Percentiles rank a stretch among this genome's conserved stretches.
These are phyloP conservation scores for Typha latifolia DNA, from an alignment of 176 grass and related monocot genomes.

Conservation along the genomic window DNA sequence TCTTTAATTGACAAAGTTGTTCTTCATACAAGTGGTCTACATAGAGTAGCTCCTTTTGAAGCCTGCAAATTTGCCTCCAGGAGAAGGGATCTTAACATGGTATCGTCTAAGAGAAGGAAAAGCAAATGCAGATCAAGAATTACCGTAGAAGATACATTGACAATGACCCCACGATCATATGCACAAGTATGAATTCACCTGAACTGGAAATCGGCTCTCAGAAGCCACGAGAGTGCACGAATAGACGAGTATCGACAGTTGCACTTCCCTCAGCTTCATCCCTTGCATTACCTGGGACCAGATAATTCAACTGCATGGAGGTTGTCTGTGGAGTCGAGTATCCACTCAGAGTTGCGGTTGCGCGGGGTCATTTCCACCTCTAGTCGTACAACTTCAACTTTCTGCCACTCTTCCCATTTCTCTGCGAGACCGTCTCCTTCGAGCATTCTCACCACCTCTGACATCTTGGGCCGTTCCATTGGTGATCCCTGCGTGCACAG, in stretches of 20 bases:
- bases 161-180: not conserved
- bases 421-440: slow-evolving; percentile 70
- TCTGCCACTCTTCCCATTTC: slow-evolving; percentile 93
- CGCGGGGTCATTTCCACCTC: slow-evolving; percentile 50
- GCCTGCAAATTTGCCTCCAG: not conserved
- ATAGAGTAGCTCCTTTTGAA: not conserved
- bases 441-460: slow-evolving; percentile 83
- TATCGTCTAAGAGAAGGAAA: not conserved
- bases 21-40: not conserved
- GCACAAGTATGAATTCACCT: too few species aligned
- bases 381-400: slow-evolving; percentile 60
- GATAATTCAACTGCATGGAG: slow-evolving; percentile 1
- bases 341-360: not conserved
- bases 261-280: too few species aligned
- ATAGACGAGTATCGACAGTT: too few species aligned
- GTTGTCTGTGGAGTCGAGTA: slow-evolving; percentile 1
- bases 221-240: too few species aligned
- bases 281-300: not conserved
- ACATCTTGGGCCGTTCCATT: slow-evolving; percentile 77
- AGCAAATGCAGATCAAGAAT: not conserved
- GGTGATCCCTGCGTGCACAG: slow-evolving; percentile 79
- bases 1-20: not conserved
- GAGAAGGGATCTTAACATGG: not conserved
- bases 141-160: not conserved
- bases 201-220: too few species aligned